Base-by-base conservation (phyloP, 129 eudicot species). In the Gnaphalium uliginosum region DNA sequence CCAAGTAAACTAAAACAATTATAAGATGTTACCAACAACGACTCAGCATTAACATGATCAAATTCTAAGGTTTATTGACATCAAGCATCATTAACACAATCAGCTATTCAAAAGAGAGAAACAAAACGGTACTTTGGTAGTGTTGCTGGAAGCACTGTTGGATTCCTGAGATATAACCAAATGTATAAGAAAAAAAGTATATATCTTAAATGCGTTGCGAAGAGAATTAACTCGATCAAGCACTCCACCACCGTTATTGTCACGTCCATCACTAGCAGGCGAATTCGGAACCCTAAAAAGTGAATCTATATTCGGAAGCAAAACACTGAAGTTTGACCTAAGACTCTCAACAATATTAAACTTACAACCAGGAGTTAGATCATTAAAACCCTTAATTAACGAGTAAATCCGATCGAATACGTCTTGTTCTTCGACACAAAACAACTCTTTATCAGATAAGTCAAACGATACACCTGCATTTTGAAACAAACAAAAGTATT, bases 291-390 rank as follows among this genome's bases (percentile, higher is more conserved):
- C 81, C 76, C 96, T 65, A 59, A 81, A 85, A n/a, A 94, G 84
- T 2, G 93, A 94, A 83, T 90, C 98, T 1, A 94, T 89, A 77
- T 85, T 94, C 19, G 98, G 98, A 68, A 94, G 86, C 78, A 94
- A 67, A 32, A 94, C 98, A 73, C 96, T 94, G 71, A 94, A 83
- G 73, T 94, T 94, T 1, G 97, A 94, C 80, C 97, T 82, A 8
- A 94, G 78, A 54, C 90, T 81, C 85, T 94, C 99, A 43, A 87
- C 93, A 72, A 94, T 65, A 83, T 89, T 90, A 81, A 87, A 48
- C 85, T 90, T 94, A 63, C 86, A 88, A 26, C 80, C 76, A 2
- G 90, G 80, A 29, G 83, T 68, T 30, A 94, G 87, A 33, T 65
- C 14, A 9, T 66, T 72, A 56, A 88, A 94, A 11, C 64, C 80